Conservation (phyloP, 805 yeast species). For the Starmerella stigmatis region DNA sequence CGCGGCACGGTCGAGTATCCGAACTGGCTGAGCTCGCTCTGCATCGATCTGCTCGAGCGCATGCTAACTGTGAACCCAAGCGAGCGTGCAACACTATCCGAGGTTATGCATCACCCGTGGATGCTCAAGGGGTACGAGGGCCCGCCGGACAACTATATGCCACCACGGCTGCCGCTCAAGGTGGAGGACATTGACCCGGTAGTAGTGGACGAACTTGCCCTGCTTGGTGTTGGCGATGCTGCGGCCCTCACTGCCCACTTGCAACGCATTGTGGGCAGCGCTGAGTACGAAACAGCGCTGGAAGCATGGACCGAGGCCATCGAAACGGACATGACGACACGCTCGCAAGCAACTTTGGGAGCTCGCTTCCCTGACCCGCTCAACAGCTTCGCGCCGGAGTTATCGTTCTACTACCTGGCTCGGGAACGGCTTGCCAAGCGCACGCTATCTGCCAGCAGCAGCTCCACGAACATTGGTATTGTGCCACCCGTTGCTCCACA, state of each 20-base stretch:
- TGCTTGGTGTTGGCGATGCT: slow-evolving; percentile 66
- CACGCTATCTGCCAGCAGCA: slow-evolving; percentile 12
- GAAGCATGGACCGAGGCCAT: slow-evolving; percentile 45
- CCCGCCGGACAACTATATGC: slow-evolving; percentile 59
- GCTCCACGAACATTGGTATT: not conserved
- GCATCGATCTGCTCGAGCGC: slow-evolving; percentile 64
- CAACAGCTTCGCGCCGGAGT: slow-evolving; percentile 72
- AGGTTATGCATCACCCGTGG: slow-evolving; percentile 87
- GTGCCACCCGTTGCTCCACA: not conserved
- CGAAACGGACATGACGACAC: slow-evolving; percentile 8
- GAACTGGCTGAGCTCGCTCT: slow-evolving; percentile 62
- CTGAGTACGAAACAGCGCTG: slow-evolving; percentile 52
- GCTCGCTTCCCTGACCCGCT: slow-evolving; percentile 47
- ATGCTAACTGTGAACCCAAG: slow-evolving; percentile 88
- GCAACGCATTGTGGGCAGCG: slow-evolving; percentile 47
- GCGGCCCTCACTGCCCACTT: slow-evolving; percentile 45
- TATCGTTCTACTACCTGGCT: slow-evolving; percentile 78
- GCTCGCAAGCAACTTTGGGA: not conserved
- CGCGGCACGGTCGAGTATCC: slow-evolving; percentile 91
- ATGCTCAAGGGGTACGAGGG: slow-evolving; percentile 79
- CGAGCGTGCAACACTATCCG: slow-evolving; percentile 66
- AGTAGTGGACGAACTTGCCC: slow-evolving; percentile 64
- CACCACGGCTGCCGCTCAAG: slow-evolving; percentile 63
- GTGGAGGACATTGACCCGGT: slow-evolving; percentile 51
- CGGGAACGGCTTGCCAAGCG: slow-evolving; percentile 62